Base-by-base conservation (phyloP, 2,329 filamentous ascomycete species). In the Plenodomus lindquistii region DNA sequence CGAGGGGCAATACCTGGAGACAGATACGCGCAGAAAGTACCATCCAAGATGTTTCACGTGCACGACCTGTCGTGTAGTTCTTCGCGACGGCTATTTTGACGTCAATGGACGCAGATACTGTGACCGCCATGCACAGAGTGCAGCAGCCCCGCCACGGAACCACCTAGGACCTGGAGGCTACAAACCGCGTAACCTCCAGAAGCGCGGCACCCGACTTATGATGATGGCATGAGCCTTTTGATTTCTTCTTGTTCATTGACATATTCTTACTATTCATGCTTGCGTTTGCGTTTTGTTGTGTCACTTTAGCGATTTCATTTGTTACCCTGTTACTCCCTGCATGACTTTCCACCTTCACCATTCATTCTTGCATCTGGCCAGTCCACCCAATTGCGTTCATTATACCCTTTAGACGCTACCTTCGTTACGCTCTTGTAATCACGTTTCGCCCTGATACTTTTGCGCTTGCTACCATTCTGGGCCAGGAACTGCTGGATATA, bases 1-100 rank as follows among this genome's bases (percentile, higher is more conserved):
- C 59, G 94, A 99, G 72, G 94, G 94, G 0, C 87, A 92, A 60
- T 99, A 96, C 63, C 79, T 97, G 31, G 91, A 96, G 69, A 95
- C 94, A 22, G 88, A 91, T 62, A 73, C 78, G 34, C 77, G 80
- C 27, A 81, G 85, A 60, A 97, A 97, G 70, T 94, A 91, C 72
- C 94, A 99, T 70, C 84, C 90, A 0, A 79, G 83, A 7, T 99
- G 94, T 74, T 90, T 99, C 74, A 86, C 85, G 40, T 97, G 94
- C 68, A 81, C 81, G 40, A 87, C 90, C 59, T 97, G 93, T 67
- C 83, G 85, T 24, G 74, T 84, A 39, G 84, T 87, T 2, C 79
- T 97, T 11, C 81, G 83, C 17, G 87, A 93, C 37, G 93, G 94
- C 53, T 97, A 97, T 71, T 97, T 94, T 63, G 92, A 97, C 70